Evolutionary conservation across 2,329 filamentous ascomycete genomes (phyloP).

Genomic region (Colletotrichum liaoningense): DNA sequence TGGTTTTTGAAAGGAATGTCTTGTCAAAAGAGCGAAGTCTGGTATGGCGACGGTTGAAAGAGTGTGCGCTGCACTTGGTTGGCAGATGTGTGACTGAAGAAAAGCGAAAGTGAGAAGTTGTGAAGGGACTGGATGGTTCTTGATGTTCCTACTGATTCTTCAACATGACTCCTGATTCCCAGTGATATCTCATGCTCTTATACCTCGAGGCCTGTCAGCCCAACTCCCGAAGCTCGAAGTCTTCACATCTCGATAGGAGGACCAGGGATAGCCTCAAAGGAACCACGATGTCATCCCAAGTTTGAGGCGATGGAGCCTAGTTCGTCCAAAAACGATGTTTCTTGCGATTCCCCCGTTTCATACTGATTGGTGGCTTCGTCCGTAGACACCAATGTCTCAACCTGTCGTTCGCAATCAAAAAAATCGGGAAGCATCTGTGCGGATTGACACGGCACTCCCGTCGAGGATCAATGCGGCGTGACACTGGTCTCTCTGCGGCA

Average conservation of each 20-base stretch:
- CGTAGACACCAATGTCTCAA: slow-evolving; percentile 19
- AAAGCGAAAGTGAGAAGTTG: neutral
- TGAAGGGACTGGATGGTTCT: neutral
- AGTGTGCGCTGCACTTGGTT: slow-evolving; percentile 1
- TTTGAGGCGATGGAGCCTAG: neutral
- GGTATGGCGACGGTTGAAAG: neutral
- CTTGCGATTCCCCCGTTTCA: slow-evolving; percentile 29
- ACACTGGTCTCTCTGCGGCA: slow-evolving; percentile 9
- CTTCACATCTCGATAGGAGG: neutral
- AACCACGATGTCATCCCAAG: slow-evolving; percentile 14
- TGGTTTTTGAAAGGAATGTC: slow-evolving; percentile 2
- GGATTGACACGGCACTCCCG: neutral
- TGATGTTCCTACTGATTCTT: slow-evolving; percentile 1
- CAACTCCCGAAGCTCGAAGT: neutral
- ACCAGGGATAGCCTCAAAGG: neutral
- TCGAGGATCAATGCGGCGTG: neutral
- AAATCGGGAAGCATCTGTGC: neutral
- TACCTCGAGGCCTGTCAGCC: neutral
- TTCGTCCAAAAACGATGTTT: slow-evolving; percentile 26
- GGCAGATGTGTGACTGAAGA: neutral
- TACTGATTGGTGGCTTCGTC: slow-evolving; percentile 30
- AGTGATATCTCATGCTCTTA: slow-evolving; percentile 13
- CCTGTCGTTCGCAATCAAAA: slow-evolving; percentile 4
- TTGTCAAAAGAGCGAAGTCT: neutral
- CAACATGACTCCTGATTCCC: neutral